phyloP scores from a whole-genome alignment of 768 basidiomycete genomes.

The Antrodiella citrinella region DNA sequence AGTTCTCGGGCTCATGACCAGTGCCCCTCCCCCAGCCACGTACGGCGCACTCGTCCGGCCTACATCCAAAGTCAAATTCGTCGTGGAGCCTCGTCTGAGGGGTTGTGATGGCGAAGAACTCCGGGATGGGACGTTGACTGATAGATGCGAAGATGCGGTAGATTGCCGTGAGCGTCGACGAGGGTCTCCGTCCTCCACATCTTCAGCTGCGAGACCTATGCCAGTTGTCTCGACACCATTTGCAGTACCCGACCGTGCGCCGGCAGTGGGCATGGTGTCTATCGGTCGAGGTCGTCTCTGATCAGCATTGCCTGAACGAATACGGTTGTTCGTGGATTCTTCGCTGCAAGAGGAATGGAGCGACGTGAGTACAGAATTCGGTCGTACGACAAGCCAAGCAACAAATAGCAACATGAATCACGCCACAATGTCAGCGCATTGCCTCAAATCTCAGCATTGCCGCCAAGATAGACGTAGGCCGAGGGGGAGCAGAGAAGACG shows the following conservation, averaged over 20 bases:
- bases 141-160: not conserved
- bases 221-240: conserved; percentile 58
- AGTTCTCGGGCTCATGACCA: conserved; percentile 4
- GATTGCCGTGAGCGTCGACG: conserved; percentile 3
- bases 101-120: not conserved
- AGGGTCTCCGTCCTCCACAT: conserved; percentile 26
- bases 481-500: too few species aligned
- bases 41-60: not conserved
- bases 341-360: conserved; percentile 51
- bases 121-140: not conserved
- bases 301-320: conserved; percentile 54
- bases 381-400: too few species aligned
- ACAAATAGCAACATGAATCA: too few species aligned
- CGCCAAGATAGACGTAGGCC: too few species aligned
- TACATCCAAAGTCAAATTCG: not conserved
- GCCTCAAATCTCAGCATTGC: too few species aligned
- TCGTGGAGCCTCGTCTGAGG: not conserved
- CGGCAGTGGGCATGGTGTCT: conserved; percentile 64
- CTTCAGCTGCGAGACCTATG: conserved; percentile 35
- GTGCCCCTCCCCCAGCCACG: not conserved
- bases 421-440: too few species aligned
- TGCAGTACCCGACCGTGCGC: conserved; percentile 55
- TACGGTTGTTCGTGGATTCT: conserved; percentile 72
- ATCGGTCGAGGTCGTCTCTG: conserved; percentile 51
- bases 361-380: too few species aligned